phyloP scores from a whole-genome alignment of 345 rosid genomes.

The Limnanthes douglasii region DNA sequence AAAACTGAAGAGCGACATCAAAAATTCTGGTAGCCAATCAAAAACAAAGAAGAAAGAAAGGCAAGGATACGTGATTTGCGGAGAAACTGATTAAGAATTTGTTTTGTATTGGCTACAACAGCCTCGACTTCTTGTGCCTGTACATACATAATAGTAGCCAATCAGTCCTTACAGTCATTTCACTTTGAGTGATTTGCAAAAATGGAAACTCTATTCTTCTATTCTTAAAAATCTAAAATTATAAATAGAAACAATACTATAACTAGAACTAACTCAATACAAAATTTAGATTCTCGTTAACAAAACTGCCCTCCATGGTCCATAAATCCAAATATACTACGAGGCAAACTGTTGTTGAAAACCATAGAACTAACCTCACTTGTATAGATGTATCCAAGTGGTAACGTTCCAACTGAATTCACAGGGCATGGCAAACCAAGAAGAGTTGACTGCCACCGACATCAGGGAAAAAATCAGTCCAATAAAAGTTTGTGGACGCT shows the following conservation, averaged over 20 bases:
- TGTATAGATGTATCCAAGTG: conserved; percentile 67
- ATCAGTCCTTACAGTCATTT: too few relatives aligned
- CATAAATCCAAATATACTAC: too few relatives aligned
- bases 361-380: conserved; percentile 37
- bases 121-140: conserved; percentile 95
- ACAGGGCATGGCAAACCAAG: conserved; percentile 87
- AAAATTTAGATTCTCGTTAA: neutral
- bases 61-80: conserved; percentile 76
- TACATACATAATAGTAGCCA: conserved; percentile 2
- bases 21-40: conserved; percentile 2
- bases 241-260: neutral
- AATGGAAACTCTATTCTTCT: too few relatives aligned
- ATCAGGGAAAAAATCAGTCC: conserved; percentile 9
- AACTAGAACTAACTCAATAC: neutral
- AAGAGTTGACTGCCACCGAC: conserved; percentile 61
- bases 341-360: neutral
- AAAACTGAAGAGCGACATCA: too few relatives aligned
- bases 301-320: too few relatives aligned
- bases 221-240: too few relatives aligned
- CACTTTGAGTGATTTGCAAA: too few relatives aligned
- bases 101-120: conserved; percentile 83
- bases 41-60: neutral
- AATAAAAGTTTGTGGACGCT: conserved; percentile 1
- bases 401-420: conserved; percentile 88
- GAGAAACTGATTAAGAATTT: conserved; percentile 82